A percentile compares a stretch with the other conserved stretches of the same genome.
These are phyloP conservation scores for Panaeolus papilionaceus DNA, from an alignment of 768 basidiomycete genomes.

Conservation along the genomic window DNA sequence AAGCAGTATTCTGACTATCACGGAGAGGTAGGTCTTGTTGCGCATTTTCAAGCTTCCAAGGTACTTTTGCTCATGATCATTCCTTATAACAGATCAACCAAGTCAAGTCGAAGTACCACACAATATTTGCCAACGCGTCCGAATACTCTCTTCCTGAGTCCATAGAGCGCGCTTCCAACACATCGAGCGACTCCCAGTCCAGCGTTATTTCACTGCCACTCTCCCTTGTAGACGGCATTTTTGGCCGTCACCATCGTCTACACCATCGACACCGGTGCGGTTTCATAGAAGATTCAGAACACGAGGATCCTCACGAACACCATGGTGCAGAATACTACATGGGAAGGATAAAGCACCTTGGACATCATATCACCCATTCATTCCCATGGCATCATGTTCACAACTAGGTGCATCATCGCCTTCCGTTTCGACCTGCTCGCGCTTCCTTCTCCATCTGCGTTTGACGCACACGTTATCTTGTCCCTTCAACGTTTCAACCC, in stretches of 20 bases:
- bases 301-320: no score
- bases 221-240: neutral
- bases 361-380: neutral
- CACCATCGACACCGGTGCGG: neutral
- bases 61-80: no score
- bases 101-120: neutral
- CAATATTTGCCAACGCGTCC: no score
- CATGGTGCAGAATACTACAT: neutral
- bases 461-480: no score
- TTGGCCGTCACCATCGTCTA: neutral
- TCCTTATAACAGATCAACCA: neutral
- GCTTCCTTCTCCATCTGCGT: no score
- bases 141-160: no score
- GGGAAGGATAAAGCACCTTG: neutral
- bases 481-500: no score
- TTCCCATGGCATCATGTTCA: neutral
- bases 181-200: neutral
- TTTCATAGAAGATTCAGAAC: neutral
- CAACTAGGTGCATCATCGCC: neutral
- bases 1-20: constrained; percentile 19
- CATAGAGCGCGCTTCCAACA: neutral
- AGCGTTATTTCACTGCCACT: neutral
- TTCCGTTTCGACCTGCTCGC: no score
- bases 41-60: no score
- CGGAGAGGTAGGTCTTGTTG: constrained; percentile 12